These are phyloP conservation scores for Opeltia flavorubescens DNA, from an alignment of 495 filamentous ascomycete species.

Conservation along the genomic window DNA sequence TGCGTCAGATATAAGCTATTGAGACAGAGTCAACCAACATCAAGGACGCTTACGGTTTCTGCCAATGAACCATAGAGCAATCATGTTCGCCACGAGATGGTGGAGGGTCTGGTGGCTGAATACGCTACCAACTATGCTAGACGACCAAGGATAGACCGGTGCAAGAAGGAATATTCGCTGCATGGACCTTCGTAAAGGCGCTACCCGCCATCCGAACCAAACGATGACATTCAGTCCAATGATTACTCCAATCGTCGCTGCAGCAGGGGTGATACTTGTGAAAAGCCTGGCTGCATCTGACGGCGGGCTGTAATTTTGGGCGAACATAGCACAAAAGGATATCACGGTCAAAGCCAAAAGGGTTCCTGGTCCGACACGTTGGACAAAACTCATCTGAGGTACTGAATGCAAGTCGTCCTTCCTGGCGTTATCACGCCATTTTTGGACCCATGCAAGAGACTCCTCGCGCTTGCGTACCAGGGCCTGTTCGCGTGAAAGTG, in stretches of 20 bases:
- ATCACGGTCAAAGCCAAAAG: slow-evolving; percentile 40
- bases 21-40: neutral
- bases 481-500: slow-evolving; percentile 18
- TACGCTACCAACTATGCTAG: slow-evolving; percentile 50
- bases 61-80: slow-evolving; percentile 43
- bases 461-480: slow-evolving; percentile 24
- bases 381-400: slow-evolving; percentile 32
- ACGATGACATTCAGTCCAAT: slow-evolving; percentile 50
- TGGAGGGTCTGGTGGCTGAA: slow-evolving; percentile 63
- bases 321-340: slow-evolving; percentile 37
- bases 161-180: slow-evolving; percentile 68
- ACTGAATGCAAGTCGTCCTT: slow-evolving; percentile 11
- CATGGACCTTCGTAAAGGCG: slow-evolving; percentile 55
- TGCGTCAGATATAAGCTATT: slow-evolving; percentile 10
- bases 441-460: slow-evolving; percentile 30
- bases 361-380: slow-evolving; percentile 52
- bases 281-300: slow-evolving; percentile 43
- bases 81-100: slow-evolving; percentile 64
- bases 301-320: slow-evolving; percentile 50
- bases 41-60: slow-evolving; percentile 30
- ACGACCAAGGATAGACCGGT: slow-evolving; percentile 50
- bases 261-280: slow-evolving; percentile 61
- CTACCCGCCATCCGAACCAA: slow-evolving; percentile 50
- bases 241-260: slow-evolving; percentile 58
- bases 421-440: slow-evolving; percentile 23